phyloP scores from a whole-genome alignment of 495 filamentous ascomycete genomes.

The Thozetella sp. region DNA sequence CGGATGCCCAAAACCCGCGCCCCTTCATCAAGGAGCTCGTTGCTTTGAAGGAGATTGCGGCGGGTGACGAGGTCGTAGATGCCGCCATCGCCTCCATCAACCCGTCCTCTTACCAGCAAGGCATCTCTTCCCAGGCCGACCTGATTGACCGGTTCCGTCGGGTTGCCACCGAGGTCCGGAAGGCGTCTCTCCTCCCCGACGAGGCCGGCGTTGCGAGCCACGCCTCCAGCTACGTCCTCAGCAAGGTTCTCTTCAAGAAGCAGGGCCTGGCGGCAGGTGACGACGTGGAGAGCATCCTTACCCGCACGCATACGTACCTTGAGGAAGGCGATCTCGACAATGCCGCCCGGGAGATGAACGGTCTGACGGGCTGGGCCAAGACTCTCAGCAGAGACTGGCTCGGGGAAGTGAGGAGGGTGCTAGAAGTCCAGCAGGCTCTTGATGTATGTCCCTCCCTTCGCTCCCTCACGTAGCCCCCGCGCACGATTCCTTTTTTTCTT shows the following conservation, averaged over 20 bases:
- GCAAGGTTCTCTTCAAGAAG: slow-evolving; percentile 93
- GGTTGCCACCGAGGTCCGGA: slow-evolving; percentile 91
- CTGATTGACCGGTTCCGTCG: slow-evolving; percentile 95
- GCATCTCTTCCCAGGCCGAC: slow-evolving; percentile 78
- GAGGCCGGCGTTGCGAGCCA: slow-evolving; percentile 93
- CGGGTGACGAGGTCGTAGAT: slow-evolving; percentile 78
- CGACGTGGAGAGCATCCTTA: slow-evolving; percentile 93
- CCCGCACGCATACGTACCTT: slow-evolving; percentile 81
- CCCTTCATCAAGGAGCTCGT: slow-evolving; percentile 91
- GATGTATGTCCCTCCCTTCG: slow-evolving; percentile 71
- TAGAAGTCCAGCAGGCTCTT: slow-evolving; percentile 94
- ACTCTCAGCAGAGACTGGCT: slow-evolving; percentile 92
- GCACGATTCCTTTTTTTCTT: slow-evolving; percentile 9
- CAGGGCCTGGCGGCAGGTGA: slow-evolving; percentile 81
- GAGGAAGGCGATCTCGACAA: slow-evolving; percentile 91
- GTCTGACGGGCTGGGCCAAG: slow-evolving; percentile 88
- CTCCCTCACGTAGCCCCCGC: no score
- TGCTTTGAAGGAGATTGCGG: slow-evolving; percentile 88
- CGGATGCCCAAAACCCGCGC: slow-evolving; percentile 69
- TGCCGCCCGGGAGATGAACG: slow-evolving; percentile 94
- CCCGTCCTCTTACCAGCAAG: slow-evolving; percentile 89
- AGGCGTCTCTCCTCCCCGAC: slow-evolving; percentile 87
- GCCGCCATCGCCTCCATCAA: slow-evolving; percentile 94
- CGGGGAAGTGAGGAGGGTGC: slow-evolving; percentile 78
- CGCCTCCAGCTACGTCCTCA: slow-evolving; percentile 82